Percentiles rank a stretch among this genome's conserved stretches.
These are phyloP conservation scores for Allium cepa DNA, from an alignment of 106 monocot genomes.

Conservation along the genomic window DNA sequence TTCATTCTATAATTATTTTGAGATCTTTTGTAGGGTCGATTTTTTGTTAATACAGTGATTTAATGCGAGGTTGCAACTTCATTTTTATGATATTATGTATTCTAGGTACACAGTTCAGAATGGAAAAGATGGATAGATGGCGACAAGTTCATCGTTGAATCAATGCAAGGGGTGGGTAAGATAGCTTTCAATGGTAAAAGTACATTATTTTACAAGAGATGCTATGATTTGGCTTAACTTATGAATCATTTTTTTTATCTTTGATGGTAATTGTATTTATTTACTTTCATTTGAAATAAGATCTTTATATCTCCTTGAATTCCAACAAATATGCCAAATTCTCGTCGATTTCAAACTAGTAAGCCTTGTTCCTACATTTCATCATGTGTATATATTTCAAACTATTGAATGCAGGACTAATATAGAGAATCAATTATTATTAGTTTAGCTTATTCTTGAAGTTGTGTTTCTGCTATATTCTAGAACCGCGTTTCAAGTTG, in stretches of 20 bases:
- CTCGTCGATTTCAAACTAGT: too few relatives aligned
- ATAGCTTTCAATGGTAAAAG: constrained; percentile 48
- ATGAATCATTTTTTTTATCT: constrained; percentile 88
- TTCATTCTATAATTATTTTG: too few relatives aligned
- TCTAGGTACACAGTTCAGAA: constrained; percentile 83
- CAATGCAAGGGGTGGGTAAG: constrained; percentile 74
- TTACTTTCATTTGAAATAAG: too few relatives aligned
- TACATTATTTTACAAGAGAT: constrained; percentile 54
- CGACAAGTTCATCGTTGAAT: constrained; percentile 67
- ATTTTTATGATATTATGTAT: not conserved
- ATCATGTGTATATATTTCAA: too few relatives aligned
- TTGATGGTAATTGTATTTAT: constrained; percentile 57
- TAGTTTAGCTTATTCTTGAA: too few relatives aligned
- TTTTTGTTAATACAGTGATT: too few relatives aligned
- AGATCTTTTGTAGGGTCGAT: too few relatives aligned
- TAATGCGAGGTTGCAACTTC: not conserved
- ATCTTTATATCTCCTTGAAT: too few relatives aligned
- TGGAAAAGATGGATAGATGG: constrained; percentile 89
- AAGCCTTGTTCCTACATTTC: too few relatives aligned
- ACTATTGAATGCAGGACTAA: too few relatives aligned
- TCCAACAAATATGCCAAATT: too few relatives aligned
- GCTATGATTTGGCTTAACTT: constrained; percentile 30
- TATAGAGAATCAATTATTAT: too few relatives aligned
- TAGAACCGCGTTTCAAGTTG: constrained; percentile 91
- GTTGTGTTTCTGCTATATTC: not conserved